These are phyloP conservation scores for Strobilomyces echinocephalus DNA, from an alignment of 768 basidiomycete species.

Conservation along the genomic window DNA sequence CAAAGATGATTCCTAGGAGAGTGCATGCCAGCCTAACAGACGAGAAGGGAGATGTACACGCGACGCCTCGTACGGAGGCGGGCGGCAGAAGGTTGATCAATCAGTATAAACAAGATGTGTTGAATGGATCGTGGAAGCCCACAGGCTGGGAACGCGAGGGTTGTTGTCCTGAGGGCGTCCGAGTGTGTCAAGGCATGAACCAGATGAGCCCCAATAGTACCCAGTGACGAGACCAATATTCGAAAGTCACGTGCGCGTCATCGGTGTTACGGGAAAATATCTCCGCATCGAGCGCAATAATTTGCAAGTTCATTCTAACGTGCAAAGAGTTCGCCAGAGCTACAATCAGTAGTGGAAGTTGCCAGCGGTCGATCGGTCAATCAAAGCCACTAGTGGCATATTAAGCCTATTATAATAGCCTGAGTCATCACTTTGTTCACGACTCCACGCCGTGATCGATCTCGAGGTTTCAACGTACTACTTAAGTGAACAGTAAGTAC, in stretches of 20 bases:
- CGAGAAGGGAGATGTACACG: slow-evolving; percentile 13
- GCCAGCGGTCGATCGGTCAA: neutral
- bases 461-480: too few relatives aligned
- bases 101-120: slow-evolving; percentile 24
- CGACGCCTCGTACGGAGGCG: slow-evolving; percentile 5
- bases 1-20: slow-evolving; percentile 8
- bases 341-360: neutral
- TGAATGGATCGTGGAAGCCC: slow-evolving; percentile 9
- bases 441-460: too few relatives aligned
- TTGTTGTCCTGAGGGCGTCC: slow-evolving; percentile 7
- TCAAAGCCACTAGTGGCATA: neutral
- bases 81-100: slow-evolving; percentile 7
- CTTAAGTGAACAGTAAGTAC: too few relatives aligned
- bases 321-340: neutral
- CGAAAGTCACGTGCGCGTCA: slow-evolving; percentile 18
- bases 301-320: neutral
- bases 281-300: neutral
- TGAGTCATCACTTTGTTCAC: too few relatives aligned
- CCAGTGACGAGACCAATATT: neutral
- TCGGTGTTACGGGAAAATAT: slow-evolving; percentile 12
- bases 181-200: slow-evolving; percentile 23
- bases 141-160: slow-evolving; percentile 4
- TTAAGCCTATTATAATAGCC: too few relatives aligned
- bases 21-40: slow-evolving; percentile 22
- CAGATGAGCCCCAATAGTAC: slow-evolving; percentile 14